These are phyloP conservation scores for Curvularia spicifera DNA, from an alignment of 2,329 filamentous ascomycete species.

Conservation along the genomic window DNA sequence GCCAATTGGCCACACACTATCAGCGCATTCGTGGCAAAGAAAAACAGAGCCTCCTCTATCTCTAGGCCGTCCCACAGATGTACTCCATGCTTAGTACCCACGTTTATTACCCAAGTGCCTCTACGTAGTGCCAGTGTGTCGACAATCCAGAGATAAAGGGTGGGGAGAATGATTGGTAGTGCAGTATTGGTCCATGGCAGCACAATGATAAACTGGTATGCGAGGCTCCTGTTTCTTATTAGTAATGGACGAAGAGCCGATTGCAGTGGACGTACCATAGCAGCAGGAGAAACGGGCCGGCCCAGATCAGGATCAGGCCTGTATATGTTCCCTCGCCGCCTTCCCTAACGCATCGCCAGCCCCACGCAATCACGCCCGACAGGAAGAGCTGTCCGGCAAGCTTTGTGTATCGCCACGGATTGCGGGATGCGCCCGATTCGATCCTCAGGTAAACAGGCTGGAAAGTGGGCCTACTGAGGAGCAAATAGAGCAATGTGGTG, in stretches of 20 bases:
- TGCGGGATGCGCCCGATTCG: conserved; percentile 40
- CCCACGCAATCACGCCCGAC: conserved; percentile 52
- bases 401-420: conserved; percentile 48
- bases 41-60: conserved; percentile 77
- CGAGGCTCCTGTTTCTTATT: conserved; percentile 57
- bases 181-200: conserved; percentile 65
- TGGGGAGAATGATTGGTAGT: conserved; percentile 67
- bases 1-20: conserved; percentile 73
- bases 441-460: conserved; percentile 61
- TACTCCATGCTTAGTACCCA: conserved; percentile 69
- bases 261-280: conserved; percentile 57
- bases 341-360: conserved; percentile 54
- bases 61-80: conserved; percentile 71
- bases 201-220: conserved; percentile 67
- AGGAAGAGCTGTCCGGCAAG: conserved; percentile 60
- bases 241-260: neutral
- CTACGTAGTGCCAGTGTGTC: conserved; percentile 71
- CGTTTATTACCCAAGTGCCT: conserved; percentile 75
- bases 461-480: conserved; percentile 68
- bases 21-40: conserved; percentile 71
- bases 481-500: conserved; percentile 70
- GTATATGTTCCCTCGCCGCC: conserved; percentile 67
- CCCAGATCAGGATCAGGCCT: conserved; percentile 73
- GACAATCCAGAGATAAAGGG: conserved; percentile 73
- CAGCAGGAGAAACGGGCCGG: conserved; percentile 68